Evolutionary conservation across 2,329 filamentous ascomycete species (phyloP), one percentile per base, ranked within the genome.

Genomic region (Aspergillus sp.): DNA sequence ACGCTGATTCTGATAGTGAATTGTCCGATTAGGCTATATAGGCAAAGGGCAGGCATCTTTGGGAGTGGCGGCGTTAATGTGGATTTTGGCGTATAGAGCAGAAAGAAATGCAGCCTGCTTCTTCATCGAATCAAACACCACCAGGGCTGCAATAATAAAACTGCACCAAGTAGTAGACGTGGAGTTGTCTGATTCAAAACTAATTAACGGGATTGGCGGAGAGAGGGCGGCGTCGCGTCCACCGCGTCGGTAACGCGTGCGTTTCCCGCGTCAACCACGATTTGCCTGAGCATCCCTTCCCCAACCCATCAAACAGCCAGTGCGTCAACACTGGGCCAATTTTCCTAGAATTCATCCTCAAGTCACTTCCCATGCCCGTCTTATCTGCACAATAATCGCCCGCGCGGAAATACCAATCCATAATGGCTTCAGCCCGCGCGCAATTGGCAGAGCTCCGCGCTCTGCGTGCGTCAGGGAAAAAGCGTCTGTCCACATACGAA

Each of bases 381-480:
- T 36, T 45, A 15, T 39, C 15, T 20, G 49, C 50, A 41, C n/a
- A 34, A 53, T 57, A 53, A 44, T 39, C 15, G 26, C 13, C 26
- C 24, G 20, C 42, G 18, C 34, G 15, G 26, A 26, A 50, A 49
- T 44, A 15, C 34, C 22, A 24, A 41, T 15, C 8, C 43, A 50
- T 53, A 62, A 75, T 75, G 72, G 64, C 71, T 63, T 65, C 70
- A 56, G 62, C 66, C 61, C 69, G 68, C 42, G 71, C 71, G 24
- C 71, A 64, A 55, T 66, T 77, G 57, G 92, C 90, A 52, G 90
- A 96, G 81, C 85, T 98, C 63, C 85, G 85, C 68, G 92, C 90
- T 71, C 85, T 96, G 64, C 89, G 92, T 70, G 86, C 90, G 68
- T 86, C 92, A 53, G 95, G 95, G 76, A 96, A 96, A 81, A 97